These are phyloP conservation scores for Cytospora schulzeri DNA, from an alignment of 2,329 filamentous ascomycete species.

Conservation along the genomic window DNA sequence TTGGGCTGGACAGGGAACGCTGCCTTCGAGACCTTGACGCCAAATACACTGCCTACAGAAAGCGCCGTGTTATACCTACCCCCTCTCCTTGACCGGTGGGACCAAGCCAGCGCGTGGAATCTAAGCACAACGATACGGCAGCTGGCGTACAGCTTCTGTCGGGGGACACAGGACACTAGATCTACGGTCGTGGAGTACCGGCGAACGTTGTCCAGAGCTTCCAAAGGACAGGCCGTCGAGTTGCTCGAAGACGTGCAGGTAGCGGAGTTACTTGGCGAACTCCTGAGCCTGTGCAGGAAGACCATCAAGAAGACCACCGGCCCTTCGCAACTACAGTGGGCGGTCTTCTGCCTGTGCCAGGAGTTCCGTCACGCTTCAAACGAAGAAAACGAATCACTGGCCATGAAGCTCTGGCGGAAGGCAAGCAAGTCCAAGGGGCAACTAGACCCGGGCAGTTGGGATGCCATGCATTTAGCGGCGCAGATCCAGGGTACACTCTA, in stretches of 20 bases:
- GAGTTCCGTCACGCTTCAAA: slow-evolving; percentile 39
- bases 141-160: slow-evolving; percentile 40
- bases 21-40: background rate
- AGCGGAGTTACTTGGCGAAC: slow-evolving; percentile 29
- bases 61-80: slow-evolving; percentile 43
- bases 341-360: slow-evolving; percentile 40
- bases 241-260: slow-evolving; percentile 32
- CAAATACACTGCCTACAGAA: slow-evolving; percentile 28
- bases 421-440: slow-evolving; percentile 34
- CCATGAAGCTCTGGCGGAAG: slow-evolving; percentile 35
- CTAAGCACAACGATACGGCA: slow-evolving; percentile 40
- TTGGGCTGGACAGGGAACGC: slow-evolving; percentile 29
- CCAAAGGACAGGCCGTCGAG: slow-evolving; percentile 37
- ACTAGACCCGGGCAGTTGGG: slow-evolving; percentile 51
- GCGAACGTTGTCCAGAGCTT: slow-evolving; percentile 36
- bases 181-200: slow-evolving; percentile 42
- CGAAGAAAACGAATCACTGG: slow-evolving; percentile 38
- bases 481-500: slow-evolving; percentile 64
- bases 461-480: slow-evolving; percentile 61
- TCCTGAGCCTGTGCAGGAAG: slow-evolving; percentile 28
- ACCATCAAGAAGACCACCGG: background rate
- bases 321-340: slow-evolving; percentile 35
- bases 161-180: background rate
- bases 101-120: slow-evolving; percentile 43
- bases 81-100: slow-evolving; percentile 43